Evolutionary conservation across 208 protist species (phyloP), one percentile per base, ranked within the genome.

Genomic region (Leishmania tropica): DNA sequence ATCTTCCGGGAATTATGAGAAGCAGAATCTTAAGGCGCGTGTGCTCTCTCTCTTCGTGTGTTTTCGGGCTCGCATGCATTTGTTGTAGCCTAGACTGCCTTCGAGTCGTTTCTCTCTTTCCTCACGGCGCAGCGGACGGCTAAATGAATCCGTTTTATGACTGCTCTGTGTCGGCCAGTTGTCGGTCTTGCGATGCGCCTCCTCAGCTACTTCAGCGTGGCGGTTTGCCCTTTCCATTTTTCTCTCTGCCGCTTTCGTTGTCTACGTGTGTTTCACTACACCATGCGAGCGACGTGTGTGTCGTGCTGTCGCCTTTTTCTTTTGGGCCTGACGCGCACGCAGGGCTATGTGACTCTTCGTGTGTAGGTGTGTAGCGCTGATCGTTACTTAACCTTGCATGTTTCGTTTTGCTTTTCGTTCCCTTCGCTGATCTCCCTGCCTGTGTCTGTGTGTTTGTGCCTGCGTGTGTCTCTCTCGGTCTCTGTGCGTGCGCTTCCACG

Each of bases 361-460:
- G 10, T 40, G 7, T 7, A 54, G n/a, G 48, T 35, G 17, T 62
- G 17, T 76, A 21, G 72, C n/a, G 15, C n/a, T 24, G 17, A 37
- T 37, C 1, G 31, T 11, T 28, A 37, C 37, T 48, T 74, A 47
- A 54, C 28, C 19, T 67, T 35, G 37, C 68, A 13, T 62, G 28
- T 81, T 47, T 78, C 28, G 51, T 70, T 75, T 28, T 48, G 10
- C n/a, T 64, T 51, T 60, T 71, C 31, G 28, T 19, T 70, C 13
- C 13, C 35, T 70, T 70, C 11, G 37, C 31, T 70, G 13, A n/a
- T 70, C 4, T 4, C 37, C 31, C 28, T 67, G 24, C 48, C n/a
- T 56, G 42, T 72, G 17, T 72, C 45, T 75, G 24, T 3, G 10
- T 75, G 15, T 75, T 10, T 24, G 0, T 56, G 1, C 58, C 47